Evolutionary conservation across 805 yeast species (phyloP).

Genomic region (Tetrapisispora namnaoensis): DNA sequence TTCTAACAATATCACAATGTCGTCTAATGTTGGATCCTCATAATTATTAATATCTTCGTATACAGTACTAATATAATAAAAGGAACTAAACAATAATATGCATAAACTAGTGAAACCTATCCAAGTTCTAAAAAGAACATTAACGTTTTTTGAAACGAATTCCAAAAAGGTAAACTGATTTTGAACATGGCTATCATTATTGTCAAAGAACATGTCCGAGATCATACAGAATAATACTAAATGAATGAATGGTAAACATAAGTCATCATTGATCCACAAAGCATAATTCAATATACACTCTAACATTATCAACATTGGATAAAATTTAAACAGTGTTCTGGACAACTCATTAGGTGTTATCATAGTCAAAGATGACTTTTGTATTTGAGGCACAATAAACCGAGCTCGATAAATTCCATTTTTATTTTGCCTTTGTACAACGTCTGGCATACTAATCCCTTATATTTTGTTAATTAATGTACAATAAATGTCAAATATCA

Average conservation of each 20-base stretch:
- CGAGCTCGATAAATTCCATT: background rate
- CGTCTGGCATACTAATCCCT: background rate
- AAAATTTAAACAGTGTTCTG: conserved; percentile 16
- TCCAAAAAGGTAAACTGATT: background rate
- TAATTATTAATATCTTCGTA: conserved; percentile 10
- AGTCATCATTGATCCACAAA: conserved; percentile 24
- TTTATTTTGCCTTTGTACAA: background rate
- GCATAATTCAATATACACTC: conserved; percentile 20
- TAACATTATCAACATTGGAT: conserved; percentile 21
- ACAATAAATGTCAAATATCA: background rate
- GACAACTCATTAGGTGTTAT: conserved; percentile 16
- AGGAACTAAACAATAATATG: conserved; percentile 8
- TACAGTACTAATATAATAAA: conserved; percentile 17
- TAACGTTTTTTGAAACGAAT: background rate
- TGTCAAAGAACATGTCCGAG: conserved; percentile 7
- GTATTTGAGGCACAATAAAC: conserved; percentile 5
- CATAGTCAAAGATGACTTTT: conserved; percentile 15
- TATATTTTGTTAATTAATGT: background rate
- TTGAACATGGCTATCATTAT: background rate
- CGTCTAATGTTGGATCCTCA: conserved; percentile 29
- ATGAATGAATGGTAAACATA: conserved; percentile 21
- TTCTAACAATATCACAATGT: conserved; percentile 19
- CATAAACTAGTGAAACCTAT: conserved; percentile 14
- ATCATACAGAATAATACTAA: conserved; percentile 11
- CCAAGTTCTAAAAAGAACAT: conserved; percentile 7